Base-by-base conservation (phyloP, 164 flowering plant genomes). In the Vitis vinifera region DNA sequence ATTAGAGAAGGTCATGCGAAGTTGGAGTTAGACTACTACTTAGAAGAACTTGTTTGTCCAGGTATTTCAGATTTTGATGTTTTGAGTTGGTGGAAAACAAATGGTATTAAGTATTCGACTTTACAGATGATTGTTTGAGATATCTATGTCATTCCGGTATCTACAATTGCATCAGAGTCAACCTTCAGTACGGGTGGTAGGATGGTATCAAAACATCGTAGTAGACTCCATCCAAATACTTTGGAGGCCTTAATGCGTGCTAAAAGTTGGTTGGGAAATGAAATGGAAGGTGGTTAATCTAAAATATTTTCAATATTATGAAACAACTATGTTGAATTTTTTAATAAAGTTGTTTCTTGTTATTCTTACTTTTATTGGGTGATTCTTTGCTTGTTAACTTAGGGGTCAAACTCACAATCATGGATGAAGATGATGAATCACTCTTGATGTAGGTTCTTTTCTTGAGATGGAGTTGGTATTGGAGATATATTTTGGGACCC, bases 221-320 rank as follows among this genome's bases (percentile, higher is more conserved):
- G 62, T 44, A 63, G 56, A 23, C 65, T 59, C 0, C 65, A 58
- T 53, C 55, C 73, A 19, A 17, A 71, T 29, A 65, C 51, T 12
- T 12, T 56, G 10, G 73, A 70, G 30, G 67, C 73, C 1, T 62
- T 70, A 17, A 61, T 62, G 66, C 62, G 68, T 15, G 2, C 59
- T 12, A 56, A 56, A 37, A 63, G 6, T 55, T 71, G 68, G 73
- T 29, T 30, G 63, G 9, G 2, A 10, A 27, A 27, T 10, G 47
- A 27, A 11, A 60, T 31, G 19, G 14, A 30, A 30, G 9, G 44
- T 4, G 2, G 0, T 31, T 31, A 4, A 4, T 31, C 27, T 23
- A 23, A 23, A 23, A 23, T 31, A 31, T 31, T 6, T 31, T 31
- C 6, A 31, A 31, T 6, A 0, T 31, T 31, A 31, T 31, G 44